Evolutionary conservation across 2,329 filamentous ascomycete genomes (phyloP).

Genomic region (Talaromyces islandicus): DNA sequence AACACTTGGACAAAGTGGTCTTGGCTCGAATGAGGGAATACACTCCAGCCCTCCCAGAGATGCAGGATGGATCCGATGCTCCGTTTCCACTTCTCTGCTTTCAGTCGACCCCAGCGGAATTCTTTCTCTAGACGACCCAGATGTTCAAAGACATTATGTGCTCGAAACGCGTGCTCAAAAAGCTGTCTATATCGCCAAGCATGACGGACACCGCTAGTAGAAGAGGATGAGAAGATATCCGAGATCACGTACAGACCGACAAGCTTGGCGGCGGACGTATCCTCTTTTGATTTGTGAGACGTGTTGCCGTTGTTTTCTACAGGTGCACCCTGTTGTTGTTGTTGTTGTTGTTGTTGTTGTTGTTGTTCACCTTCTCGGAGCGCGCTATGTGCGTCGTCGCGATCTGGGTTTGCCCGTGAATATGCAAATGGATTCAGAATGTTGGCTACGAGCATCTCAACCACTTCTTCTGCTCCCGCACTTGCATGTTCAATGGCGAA

Average conservation of each 20-base stretch:
- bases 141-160: slow-evolving; percentile 65
- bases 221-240: slow-evolving; percentile 74
- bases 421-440: slow-evolving; percentile 69
- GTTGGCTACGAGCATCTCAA: slow-evolving; percentile 81
- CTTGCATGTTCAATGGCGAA: slow-evolving; percentile 88
- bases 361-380: slow-evolving; percentile 30
- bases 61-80: slow-evolving; percentile 64
- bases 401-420: slow-evolving; percentile 61
- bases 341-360: too few relatives aligned
- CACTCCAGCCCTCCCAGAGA: slow-evolving; percentile 61
- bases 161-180: slow-evolving; percentile 66
- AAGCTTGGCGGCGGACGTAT: slow-evolving; percentile 67
- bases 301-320: slow-evolving; percentile 34
- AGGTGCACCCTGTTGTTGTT: slow-evolving; percentile 26
- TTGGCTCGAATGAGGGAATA: slow-evolving; percentile 68
- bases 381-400: slow-evolving; percentile 11
- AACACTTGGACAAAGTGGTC: slow-evolving; percentile 66
- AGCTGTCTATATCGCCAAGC: slow-evolving; percentile 81
- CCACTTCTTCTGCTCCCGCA: slow-evolving; percentile 80
- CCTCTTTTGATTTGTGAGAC: slow-evolving; percentile 43
- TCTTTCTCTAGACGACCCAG: slow-evolving; percentile 69
- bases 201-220: slow-evolving; percentile 69
- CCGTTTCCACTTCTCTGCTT: slow-evolving; percentile 78
- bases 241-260: slow-evolving; percentile 75
- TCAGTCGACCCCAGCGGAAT: slow-evolving; percentile 71